Percentiles rank a stretch among this genome's conserved stretches.
These are phyloP conservation scores for Clarireedia monteithiana DNA, from an alignment of 2,329 filamentous ascomycete genomes.

Conservation along the genomic window DNA sequence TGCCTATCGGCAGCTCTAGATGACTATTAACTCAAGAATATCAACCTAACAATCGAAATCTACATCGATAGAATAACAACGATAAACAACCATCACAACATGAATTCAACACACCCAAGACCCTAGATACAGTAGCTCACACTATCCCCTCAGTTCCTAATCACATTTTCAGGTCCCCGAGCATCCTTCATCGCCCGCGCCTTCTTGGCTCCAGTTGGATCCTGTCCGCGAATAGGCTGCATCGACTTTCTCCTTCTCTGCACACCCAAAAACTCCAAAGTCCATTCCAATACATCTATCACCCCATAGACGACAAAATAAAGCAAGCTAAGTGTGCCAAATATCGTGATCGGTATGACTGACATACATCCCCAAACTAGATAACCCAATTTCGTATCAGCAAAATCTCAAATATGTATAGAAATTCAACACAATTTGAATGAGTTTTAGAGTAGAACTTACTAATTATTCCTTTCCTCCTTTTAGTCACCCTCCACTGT, in stretches of 20 bases:
- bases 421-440: too few species aligned
- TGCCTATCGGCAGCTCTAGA: too few species aligned
- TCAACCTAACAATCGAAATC: too few species aligned
- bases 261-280: not conserved
- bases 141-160: too few species aligned
- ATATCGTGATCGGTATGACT: not conserved
- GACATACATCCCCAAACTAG: not conserved
- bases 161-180: too few species aligned
- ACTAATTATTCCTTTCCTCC: not conserved
- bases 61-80: too few species aligned
- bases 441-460: too few species aligned
- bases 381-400: not conserved
- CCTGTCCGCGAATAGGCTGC: not conserved
- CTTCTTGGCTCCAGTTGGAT: not conserved
- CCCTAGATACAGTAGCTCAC: too few species aligned
- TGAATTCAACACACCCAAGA: too few species aligned
- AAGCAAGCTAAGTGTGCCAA: not conserved
- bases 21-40: too few species aligned
- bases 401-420: too few species aligned
- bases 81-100: too few species aligned
- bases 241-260: not conserved
- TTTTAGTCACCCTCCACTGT: conserved; percentile 8
- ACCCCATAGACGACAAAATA: not conserved
- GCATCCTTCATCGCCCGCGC: not conserved
- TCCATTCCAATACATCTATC: not conserved